Evolutionary conservation across 306 rosid species (phyloP).

Genomic region (Trichosanthes cucumerina): DNA sequence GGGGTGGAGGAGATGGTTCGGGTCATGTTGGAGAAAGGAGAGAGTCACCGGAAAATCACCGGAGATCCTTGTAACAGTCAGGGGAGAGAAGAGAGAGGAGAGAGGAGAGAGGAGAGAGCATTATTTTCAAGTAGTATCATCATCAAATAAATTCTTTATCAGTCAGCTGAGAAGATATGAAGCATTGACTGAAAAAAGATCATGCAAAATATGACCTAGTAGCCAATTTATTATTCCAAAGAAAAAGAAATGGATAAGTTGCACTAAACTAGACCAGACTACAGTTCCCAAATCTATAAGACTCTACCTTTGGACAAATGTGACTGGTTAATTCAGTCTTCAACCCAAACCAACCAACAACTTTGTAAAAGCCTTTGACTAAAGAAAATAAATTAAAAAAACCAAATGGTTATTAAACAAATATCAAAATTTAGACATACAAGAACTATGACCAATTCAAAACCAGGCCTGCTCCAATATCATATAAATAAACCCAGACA

Average conservation of each 20-base stretch:
- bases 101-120: too few species aligned
- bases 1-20: too few species aligned
- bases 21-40: too few species aligned
- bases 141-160: not conserved
- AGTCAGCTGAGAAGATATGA: not conserved
- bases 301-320: slow-evolving; percentile 1
- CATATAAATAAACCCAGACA: not conserved
- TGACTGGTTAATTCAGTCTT: not conserved
- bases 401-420: too few species aligned
- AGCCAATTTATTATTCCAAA: not conserved
- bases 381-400: not conserved
- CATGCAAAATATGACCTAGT: not conserved
- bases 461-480: not conserved
- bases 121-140: not conserved
- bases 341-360: not conserved
- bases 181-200: not conserved
- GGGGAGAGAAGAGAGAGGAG: too few species aligned
- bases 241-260: slow-evolving; percentile 1
- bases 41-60: too few species aligned
- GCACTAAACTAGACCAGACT: not conserved
- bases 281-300: not conserved
- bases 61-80: too few species aligned
- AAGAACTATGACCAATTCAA: not conserved
- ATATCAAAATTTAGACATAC: not conserved
- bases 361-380: not conserved